These are phyloP conservation scores for Umbelopsis sp. DNA, from an alignment of 371 early-diverging fungal genomes.

Conservation along the genomic window DNA sequence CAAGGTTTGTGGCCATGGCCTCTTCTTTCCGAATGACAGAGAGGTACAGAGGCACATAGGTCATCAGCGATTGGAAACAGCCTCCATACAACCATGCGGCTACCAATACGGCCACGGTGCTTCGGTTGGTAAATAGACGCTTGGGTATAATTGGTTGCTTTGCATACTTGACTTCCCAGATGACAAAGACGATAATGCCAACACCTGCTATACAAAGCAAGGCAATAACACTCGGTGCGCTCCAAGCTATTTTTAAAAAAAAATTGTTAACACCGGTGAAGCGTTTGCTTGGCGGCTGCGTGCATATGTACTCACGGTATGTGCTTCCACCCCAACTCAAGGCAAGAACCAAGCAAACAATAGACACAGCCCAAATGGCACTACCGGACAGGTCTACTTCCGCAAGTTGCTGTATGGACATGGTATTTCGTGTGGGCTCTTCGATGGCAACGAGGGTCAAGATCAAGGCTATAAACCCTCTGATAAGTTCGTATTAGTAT, in stretches of 20 bases:
- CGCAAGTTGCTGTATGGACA: conserved; percentile 13
- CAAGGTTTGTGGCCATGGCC: conserved; percentile 41
- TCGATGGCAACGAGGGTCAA: conserved; percentile 31
- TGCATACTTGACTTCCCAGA: conserved; percentile 47
- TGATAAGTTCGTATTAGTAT: conserved; percentile 8
- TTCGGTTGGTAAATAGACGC: conserved; percentile 54
- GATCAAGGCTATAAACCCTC: conserved; percentile 29
- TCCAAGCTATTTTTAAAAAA: conserved; percentile 36
- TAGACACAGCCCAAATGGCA: conserved; percentile 33
- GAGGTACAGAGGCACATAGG: conserved; percentile 43
- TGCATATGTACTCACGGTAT: conserved; percentile 26
- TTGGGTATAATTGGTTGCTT: conserved; percentile 57
- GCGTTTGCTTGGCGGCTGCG: not conserved
- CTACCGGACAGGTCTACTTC: conserved; percentile 35
- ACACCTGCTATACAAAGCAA: conserved; percentile 49
- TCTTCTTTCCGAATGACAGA: conserved; percentile 41
- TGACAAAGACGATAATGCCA: conserved; percentile 38
- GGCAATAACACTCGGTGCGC: conserved; percentile 46
- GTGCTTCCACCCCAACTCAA: conserved; percentile 49
- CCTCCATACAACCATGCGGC: conserved; percentile 46
- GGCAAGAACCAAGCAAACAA: conserved; percentile 36
- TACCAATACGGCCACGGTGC: conserved; percentile 41
- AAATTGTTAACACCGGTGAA: not conserved
- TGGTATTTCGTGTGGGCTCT: conserved; percentile 19
- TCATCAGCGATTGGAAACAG: conserved; percentile 49